phyloP scores from a whole-genome alignment of 2,329 filamentous ascomycete species.

The Talaromyces islandicus region DNA sequence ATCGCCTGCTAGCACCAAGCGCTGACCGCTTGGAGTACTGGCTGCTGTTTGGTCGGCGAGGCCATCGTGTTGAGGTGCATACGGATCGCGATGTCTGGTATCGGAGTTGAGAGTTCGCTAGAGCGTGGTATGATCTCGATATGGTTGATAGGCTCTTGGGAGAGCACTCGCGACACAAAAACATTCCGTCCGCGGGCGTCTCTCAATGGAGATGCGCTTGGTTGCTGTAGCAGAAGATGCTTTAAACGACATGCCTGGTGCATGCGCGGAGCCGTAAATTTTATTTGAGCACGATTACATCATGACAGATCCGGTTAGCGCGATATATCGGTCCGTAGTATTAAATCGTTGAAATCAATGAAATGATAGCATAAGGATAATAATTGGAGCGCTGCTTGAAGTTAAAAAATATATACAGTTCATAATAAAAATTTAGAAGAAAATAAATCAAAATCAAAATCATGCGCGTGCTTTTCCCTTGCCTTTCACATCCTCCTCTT shows the following conservation, averaged over 20 bases:
- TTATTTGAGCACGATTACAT: background rate
- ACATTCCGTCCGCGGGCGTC: background rate
- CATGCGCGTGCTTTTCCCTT: constrained; percentile 32
- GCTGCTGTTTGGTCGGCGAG: background rate
- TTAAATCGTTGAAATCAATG: background rate
- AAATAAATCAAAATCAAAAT: background rate
- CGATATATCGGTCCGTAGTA: background rate
- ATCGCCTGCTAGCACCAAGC: background rate
- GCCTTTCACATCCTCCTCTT: constrained; percentile 19
- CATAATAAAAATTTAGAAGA: background rate
- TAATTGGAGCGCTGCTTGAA: background rate
- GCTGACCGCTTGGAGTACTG: background rate
- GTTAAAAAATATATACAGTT: background rate
- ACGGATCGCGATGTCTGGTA: background rate
- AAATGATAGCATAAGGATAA: background rate
- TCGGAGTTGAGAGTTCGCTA: background rate
- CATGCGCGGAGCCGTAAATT: constrained; percentile 8
- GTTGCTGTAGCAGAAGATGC: background rate
- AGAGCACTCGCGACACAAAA: background rate
- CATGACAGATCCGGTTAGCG: constrained; percentile 1
- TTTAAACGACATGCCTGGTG: background rate
- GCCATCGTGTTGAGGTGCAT: background rate
- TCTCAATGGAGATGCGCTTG: background rate
- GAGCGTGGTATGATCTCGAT: constrained; percentile 1
- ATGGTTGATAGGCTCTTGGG: constrained; percentile 1